Evolutionary conservation across 1,284 basidiomycete species (phyloP).

Genomic region (Trichosporon sp.): DNA sequence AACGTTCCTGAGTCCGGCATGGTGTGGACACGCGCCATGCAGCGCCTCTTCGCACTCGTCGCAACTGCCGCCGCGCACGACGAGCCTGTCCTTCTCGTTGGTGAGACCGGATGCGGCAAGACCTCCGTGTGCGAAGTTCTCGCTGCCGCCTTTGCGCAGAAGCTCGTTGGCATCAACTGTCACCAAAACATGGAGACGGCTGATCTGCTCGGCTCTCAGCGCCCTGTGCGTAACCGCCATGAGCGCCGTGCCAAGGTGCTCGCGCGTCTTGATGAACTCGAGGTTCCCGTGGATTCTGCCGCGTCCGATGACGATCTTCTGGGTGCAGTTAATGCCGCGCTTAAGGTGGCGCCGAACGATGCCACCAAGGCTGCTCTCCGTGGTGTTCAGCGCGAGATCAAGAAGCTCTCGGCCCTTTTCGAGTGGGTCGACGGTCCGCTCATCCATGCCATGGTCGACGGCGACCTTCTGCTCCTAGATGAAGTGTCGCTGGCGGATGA

Average conservation of each 20-base stretch:
- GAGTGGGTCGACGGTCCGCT: conserved; percentile 97
- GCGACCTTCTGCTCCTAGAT: conserved; percentile 86
- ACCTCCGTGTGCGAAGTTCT: conserved; percentile 93
- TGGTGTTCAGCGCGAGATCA: conserved; percentile 44
- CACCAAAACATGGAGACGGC: conserved; percentile 99
- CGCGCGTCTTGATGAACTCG: conserved; percentile 38
- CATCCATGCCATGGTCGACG: conserved; percentile 81
- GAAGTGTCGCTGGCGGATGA: conserved; percentile 98
- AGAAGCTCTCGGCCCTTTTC: conserved; percentile 66
- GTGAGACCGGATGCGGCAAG: conserved; percentile 96
- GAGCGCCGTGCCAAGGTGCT: conserved; percentile 47
- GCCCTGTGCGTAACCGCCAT: conserved; percentile 80
- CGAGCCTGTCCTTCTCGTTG: conserved; percentile 95
- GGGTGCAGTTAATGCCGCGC: neutral
- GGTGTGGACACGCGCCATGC: conserved; percentile 92
- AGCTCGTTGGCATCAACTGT: conserved; percentile 78
- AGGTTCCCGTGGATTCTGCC: conserved; percentile 18
- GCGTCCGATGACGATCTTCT: conserved; percentile 33
- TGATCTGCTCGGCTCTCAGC: conserved; percentile 88
- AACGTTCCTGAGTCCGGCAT: conserved; percentile 49
- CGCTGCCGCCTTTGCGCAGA: conserved; percentile 62
- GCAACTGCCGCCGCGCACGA: conserved; percentile 79
- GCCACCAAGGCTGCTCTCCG: conserved; percentile 16
- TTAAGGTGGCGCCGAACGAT: conserved; percentile 15
- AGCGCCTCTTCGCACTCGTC: conserved; percentile 78